These are phyloP conservation scores for Globisporangium paroecandrum DNA, from an alignment of 352 stramenopile species.

Conservation along the genomic window DNA sequence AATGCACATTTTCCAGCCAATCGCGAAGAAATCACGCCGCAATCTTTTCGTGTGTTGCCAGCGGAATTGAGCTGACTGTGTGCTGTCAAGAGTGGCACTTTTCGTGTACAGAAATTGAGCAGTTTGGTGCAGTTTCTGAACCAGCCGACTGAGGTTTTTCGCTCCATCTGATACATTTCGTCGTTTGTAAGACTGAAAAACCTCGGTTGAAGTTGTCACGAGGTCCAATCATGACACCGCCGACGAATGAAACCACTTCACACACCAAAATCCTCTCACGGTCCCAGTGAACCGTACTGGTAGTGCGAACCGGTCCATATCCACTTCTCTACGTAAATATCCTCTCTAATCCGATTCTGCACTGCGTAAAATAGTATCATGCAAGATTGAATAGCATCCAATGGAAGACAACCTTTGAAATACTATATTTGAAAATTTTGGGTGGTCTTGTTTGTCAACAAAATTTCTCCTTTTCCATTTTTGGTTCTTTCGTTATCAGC, in stretches of 20 bases:
- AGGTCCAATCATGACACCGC: slow-evolving; percentile 49
- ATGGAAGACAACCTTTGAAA: no score
- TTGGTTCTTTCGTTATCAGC: slow-evolving; percentile 5
- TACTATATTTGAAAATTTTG: background rate
- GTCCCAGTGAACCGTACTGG: no score
- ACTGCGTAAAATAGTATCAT: no score
- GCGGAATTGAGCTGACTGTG: background rate
- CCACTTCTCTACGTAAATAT: no score
- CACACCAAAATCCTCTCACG: background rate
- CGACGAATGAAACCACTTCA: slow-evolving; percentile 38
- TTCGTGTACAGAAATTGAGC: background rate
- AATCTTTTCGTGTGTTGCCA: background rate
- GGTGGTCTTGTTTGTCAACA: slow-evolving; percentile 3
- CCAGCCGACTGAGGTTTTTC: background rate
- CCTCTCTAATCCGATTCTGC: no score
- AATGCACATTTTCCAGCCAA: background rate
- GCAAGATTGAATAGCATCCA: no score
- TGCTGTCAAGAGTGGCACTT: background rate
- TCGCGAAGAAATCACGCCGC: background rate
- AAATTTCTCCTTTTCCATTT: background rate
- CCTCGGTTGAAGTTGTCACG: slow-evolving; percentile 50
- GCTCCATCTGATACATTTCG: background rate
- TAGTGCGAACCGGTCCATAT: no score
- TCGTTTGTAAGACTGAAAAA: slow-evolving; percentile 3
- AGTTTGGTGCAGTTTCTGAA: background rate